Conservation (phyloP, 495 filamentous ascomycete genomes). For the Penicillium desertorum region DNA sequence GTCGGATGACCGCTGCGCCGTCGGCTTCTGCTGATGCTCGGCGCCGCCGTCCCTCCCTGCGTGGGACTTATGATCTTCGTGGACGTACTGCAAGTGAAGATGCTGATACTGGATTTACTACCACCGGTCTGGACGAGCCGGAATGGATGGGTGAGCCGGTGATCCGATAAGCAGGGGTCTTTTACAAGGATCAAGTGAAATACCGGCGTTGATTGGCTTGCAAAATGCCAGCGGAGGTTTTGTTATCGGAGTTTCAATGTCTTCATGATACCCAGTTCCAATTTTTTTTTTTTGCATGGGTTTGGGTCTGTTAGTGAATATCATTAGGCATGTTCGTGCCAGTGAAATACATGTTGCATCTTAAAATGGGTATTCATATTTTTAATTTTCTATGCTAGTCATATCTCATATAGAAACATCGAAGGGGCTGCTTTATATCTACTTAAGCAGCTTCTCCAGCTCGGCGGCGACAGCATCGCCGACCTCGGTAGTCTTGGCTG, state of each 20-base stretch:
- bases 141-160: slow-evolving; percentile 63
- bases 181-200: background rate
- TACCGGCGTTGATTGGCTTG: slow-evolving; percentile 6
- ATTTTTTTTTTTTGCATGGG: slow-evolving; percentile 11
- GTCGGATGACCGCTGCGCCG: slow-evolving; percentile 34
- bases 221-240: slow-evolving; percentile 8
- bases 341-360: slow-evolving; percentile 4
- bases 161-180: slow-evolving; percentile 38
- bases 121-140: slow-evolving; percentile 47
- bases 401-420: slow-evolving; percentile 26
- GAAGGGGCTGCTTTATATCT: slow-evolving; percentile 16
- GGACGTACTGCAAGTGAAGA: slow-evolving; percentile 24
- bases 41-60: slow-evolving; percentile 33
- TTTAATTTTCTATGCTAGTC: slow-evolving; percentile 24
- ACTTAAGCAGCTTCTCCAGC: slow-evolving; percentile 48
- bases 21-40: slow-evolving; percentile 41
- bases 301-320: background rate
- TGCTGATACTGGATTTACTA: slow-evolving; percentile 25
- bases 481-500: slow-evolving; percentile 50
- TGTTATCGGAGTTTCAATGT: slow-evolving; percentile 24
- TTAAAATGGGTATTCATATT: slow-evolving; percentile 34
- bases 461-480: slow-evolving; percentile 54
- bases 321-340: background rate
- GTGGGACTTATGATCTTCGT: slow-evolving; percentile 25
- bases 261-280: slow-evolving; percentile 37